A percentile compares a stretch with the other conserved stretches of the same genome.
Conservation (phyloP, 495 filamentous ascomycete species). For the Hyaloscypha variabilis region DNA sequence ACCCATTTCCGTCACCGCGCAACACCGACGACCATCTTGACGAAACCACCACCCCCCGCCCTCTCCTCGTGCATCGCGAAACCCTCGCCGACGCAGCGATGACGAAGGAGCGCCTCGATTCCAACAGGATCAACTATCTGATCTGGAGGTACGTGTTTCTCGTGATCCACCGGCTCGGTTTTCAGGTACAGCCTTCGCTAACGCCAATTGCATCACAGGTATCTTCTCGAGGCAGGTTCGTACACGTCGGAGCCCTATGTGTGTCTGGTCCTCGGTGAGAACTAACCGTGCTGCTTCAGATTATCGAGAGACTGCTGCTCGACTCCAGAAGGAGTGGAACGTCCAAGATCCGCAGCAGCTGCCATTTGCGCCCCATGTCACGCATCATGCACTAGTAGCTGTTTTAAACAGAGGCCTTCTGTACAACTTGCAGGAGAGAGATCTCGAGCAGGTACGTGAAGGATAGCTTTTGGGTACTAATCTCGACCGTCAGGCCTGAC, state of each 20-base stretch:
- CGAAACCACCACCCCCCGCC: constrained; percentile 40
- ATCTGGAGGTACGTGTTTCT: constrained; percentile 84
- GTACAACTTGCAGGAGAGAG: constrained; percentile 71
- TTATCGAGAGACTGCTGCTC: constrained; percentile 74
- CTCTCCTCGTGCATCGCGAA: constrained; percentile 32
- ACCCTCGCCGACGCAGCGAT: constrained; percentile 40
- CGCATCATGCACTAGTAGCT: constrained; percentile 72
- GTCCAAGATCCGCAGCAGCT: constrained; percentile 70
- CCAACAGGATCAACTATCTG: constrained; percentile 96
- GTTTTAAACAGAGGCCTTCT: constrained; percentile 78
- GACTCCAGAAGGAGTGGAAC: constrained; percentile 81
- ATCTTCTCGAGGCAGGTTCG: constrained; percentile 88
- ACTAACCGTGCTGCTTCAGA: constrained; percentile 40
- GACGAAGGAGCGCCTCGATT: constrained; percentile 69
- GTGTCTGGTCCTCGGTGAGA: constrained; percentile 29
- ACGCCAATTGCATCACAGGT: constrained; percentile 54
- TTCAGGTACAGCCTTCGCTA: constrained; percentile 32
- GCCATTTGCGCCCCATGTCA: constrained; percentile 75
- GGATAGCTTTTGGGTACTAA: constrained; percentile 8
- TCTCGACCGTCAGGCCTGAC: constrained; percentile 3
- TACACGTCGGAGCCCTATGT: constrained; percentile 27
- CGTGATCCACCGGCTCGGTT: constrained; percentile 28
- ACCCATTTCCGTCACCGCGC: constrained; percentile 20
- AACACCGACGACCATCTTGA: constrained; percentile 34
- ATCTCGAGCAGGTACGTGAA: constrained; percentile 59